Base-by-base conservation (phyloP, 306 rosid genomes). In the Cercis canadensis region DNA sequence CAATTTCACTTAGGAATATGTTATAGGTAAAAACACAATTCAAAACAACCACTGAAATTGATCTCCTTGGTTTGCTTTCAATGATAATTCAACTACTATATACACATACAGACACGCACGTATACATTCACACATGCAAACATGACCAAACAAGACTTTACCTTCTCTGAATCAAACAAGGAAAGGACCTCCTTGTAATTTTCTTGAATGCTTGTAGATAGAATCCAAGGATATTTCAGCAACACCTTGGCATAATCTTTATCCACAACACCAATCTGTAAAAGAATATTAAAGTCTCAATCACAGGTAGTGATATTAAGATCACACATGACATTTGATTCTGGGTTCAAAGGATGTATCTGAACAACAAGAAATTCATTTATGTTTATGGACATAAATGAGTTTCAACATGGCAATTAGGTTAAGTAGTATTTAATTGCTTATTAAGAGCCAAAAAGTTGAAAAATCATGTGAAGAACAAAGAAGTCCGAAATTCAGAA, bases 181-280 rank as follows among this genome's bases (percentile, higher is more conserved):
- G 82, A 62, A 47, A 77, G 65, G 57, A 90, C 62, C 66, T 75
- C 86, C 70, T 73, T 75, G 78, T 85, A 83, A 73, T 88, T 93
- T 29, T 84, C 78, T 76, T 86, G 97, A 68, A 93, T 84, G 62
- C 94, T 80, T 33, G 74, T 52, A 14, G 96, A 87, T 65, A 81
- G 84, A 80, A 87, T 69, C 97, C 98, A 93, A 6, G 97, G 97
- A 84, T 87, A 93, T 75, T 84, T 90, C 49, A 81, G 43, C 75
- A 90, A 53, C 76, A 88, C 32, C 67, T 75, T 88, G 12, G 87
- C 87, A 67, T 79, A 47, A 70, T 82, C 85, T 32, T 56, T 61
- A 70, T 74, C 88, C 57, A 75, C 87, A 15, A 75, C 58, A 43
- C 81, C 79, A 65, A 88, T 83, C 98, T 93, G 77, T 62, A 83